These are phyloP conservation scores for Suillus subalutaceus DNA, from an alignment of 768 basidiomycete species.

Conservation along the genomic window DNA sequence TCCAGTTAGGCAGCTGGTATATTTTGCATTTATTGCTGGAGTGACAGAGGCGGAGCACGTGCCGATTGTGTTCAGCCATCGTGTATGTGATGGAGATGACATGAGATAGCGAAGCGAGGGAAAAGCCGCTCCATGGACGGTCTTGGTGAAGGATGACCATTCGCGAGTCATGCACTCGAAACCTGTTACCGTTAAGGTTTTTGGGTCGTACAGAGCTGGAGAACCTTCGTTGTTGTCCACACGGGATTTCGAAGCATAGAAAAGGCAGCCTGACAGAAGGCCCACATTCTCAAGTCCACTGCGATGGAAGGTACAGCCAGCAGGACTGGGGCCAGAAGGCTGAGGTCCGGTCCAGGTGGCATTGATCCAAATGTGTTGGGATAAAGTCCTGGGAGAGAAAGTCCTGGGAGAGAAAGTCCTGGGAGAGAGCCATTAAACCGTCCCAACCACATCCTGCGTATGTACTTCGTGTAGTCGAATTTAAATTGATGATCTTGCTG, in stretches of 20 bases:
- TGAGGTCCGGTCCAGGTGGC: background rate
- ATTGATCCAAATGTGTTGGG: background rate
- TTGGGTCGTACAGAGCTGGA: background rate
- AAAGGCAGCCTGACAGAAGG: background rate
- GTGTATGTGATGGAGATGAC: background rate
- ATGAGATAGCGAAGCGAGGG: background rate
- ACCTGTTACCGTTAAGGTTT: background rate
- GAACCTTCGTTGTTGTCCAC: background rate
- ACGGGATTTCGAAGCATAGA: background rate
- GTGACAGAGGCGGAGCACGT: background rate
- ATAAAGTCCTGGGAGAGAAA: background rate
- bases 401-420: no score
- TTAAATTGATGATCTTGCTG: background rate
- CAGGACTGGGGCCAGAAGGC: background rate
- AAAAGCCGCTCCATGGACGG: background rate
- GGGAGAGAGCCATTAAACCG: background rate
- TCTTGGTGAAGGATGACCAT: background rate
- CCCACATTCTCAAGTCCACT: background rate
- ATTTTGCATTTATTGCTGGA: background rate
- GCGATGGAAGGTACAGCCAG: background rate
- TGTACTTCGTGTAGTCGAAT: background rate
- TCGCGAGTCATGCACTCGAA: background rate
- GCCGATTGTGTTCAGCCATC: background rate
- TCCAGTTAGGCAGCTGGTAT: background rate
- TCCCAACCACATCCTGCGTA: constrained; percentile 1